Evolutionary conservation across 169 alveolate species (phyloP).

Genomic region (Blepharisma undulans): DNA sequence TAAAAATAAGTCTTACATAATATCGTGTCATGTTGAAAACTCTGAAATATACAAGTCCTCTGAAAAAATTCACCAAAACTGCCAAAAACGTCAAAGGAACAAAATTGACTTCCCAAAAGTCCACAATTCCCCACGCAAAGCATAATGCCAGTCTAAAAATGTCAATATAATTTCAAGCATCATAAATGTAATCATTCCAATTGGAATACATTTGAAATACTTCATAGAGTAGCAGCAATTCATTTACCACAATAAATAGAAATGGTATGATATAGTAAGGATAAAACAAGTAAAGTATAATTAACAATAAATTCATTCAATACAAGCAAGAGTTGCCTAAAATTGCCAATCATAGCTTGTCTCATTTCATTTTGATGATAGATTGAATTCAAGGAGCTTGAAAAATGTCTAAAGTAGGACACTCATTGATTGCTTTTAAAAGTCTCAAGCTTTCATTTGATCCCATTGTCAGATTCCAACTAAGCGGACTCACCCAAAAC

Average conservation of each 20-base stretch:
- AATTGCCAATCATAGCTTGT: background rate
- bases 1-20: background rate
- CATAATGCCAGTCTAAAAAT: conserved; percentile 15
- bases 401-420: background rate
- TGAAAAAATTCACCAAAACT: background rate
- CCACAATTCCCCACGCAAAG: conserved; percentile 14
- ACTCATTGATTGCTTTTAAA: background rate
- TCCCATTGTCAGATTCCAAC: background rate
- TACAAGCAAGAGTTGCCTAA: background rate
- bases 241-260: background rate
- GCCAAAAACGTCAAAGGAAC: background rate
- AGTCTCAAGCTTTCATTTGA: background rate
- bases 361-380: background rate
- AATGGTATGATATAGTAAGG: background rate
- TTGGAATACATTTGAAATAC: background rate
- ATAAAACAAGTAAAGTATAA: background rate
- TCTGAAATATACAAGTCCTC: conserved; percentile 14
- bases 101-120: background rate
- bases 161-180: conserved; percentile 7
- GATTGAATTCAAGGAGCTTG: background rate
- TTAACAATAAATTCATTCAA: background rate
- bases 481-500: background rate
- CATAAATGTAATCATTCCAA: background rate
- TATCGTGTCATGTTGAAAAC: conserved; percentile 23
- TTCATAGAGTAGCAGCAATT: background rate